phyloP scores from a whole-genome alignment of 257 asterid genomes.

The Solanum lignicaule region DNA sequence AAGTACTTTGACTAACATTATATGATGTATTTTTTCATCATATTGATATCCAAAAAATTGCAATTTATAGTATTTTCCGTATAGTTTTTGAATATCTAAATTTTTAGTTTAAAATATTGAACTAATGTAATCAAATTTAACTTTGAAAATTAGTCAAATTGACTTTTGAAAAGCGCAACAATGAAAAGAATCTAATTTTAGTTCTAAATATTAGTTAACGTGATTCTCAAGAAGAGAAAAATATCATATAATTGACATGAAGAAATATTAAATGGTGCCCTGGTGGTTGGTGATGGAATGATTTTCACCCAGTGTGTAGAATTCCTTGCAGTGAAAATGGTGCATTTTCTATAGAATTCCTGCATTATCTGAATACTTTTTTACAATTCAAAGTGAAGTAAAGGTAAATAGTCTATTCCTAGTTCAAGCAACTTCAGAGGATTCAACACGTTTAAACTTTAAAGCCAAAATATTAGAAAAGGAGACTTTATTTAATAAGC shows the following conservation, averaged over 20 bases:
- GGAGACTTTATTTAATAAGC: background rate
- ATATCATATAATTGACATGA: background rate
- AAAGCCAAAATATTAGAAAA: background rate
- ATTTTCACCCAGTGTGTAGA: background rate
- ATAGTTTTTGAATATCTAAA: too few species aligned
- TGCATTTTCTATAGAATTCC: background rate
- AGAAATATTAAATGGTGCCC: background rate
- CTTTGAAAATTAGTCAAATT: too few species aligned
- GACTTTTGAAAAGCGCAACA: too few species aligned
- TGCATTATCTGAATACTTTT: too few species aligned
- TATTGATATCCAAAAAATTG: too few species aligned
- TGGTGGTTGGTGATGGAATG: background rate
- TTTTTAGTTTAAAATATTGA: too few species aligned
- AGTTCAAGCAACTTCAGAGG: background rate
- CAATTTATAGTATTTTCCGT: too few species aligned
- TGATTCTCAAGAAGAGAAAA: background rate
- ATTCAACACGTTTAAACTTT: background rate
- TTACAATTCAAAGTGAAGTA: too few species aligned
- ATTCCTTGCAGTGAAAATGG: background rate
- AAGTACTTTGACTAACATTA: too few species aligned
- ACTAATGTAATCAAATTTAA: too few species aligned
- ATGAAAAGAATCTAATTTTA: background rate
- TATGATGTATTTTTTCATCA: too few species aligned
- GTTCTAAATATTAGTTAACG: background rate
- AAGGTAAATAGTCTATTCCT: background rate